These are phyloP conservation scores for Scytalidium lignicola DNA, from an alignment of 2,329 filamentous ascomycete species.

Conservation along the genomic window DNA sequence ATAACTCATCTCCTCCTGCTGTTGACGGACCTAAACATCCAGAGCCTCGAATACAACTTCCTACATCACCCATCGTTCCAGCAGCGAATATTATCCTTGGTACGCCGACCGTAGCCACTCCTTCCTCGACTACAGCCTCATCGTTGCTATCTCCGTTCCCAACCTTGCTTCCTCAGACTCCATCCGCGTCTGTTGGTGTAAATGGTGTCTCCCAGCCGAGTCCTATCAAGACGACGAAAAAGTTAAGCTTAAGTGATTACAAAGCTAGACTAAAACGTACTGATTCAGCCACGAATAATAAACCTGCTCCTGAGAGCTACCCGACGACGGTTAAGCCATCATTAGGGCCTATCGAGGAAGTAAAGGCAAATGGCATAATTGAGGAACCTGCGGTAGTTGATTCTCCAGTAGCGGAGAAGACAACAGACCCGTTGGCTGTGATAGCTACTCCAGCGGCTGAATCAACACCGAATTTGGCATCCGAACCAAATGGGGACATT, in stretches of 20 bases:
- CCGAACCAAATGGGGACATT: background rate
- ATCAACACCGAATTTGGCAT: background rate
- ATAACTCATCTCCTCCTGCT: background rate
- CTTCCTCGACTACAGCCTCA: conserved; percentile 40
- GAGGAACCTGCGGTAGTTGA: conserved; percentile 31
- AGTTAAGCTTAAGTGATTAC: conserved; percentile 62
- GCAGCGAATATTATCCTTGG: conserved; percentile 43
- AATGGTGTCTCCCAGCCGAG: conserved; percentile 47
- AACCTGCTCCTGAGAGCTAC: conserved; percentile 17
- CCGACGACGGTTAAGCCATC: conserved; percentile 34
- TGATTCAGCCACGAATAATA: conserved; percentile 17
- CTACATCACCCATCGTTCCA: conserved; percentile 30
- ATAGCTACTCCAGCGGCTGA: background rate
- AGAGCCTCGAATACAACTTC: conserved; percentile 44
- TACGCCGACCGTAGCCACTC: conserved; percentile 36
- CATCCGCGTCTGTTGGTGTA: conserved; percentile 36
- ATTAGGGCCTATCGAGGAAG: conserved; percentile 33
- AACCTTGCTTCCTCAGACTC: conserved; percentile 32
- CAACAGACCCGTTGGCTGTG: conserved; percentile 13
- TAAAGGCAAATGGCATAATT: conserved; percentile 30
- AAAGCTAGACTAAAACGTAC: conserved; percentile 41
- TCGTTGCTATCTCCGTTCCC: conserved; percentile 47
- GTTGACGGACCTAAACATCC: conserved; percentile 13
- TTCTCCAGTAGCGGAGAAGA: conserved; percentile 28
- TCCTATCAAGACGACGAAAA: conserved; percentile 55